phyloP scores from a whole-genome alignment of 495 filamentous ascomycete species.

The Bryoglossum gracile region DNA sequence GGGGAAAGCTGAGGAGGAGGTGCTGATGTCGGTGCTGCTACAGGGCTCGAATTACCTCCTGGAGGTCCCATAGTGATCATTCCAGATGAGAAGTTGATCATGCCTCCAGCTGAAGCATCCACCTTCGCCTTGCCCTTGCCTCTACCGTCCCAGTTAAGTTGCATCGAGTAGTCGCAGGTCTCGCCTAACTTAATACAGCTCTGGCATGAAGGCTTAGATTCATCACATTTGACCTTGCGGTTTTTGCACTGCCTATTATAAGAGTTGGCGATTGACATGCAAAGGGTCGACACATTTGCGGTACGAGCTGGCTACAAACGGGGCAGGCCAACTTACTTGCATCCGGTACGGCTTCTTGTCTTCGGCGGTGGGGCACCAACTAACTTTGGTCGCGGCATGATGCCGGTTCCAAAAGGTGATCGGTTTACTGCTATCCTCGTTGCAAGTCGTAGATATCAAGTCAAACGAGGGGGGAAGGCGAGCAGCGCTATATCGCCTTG shows the following conservation, averaged over 20 bases:
- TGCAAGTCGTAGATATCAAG: no score
- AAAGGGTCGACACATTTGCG: background rate
- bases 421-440: no score
- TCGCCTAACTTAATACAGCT: constrained; percentile 75
- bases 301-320: background rate
- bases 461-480: background rate
- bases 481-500: no score
- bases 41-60: no score
- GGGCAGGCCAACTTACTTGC: constrained; percentile 55
- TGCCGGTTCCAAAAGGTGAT: no score
- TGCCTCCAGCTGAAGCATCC: background rate
- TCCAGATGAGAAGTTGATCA: constrained; percentile 15
- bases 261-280: background rate
- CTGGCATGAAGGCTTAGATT: constrained; percentile 69
- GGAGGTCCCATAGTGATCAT: constrained; percentile 9
- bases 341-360: constrained; percentile 73
- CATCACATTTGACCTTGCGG: constrained; percentile 82
- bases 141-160: constrained; percentile 77
- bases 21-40: no score
- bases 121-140: constrained; percentile 33
- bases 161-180: constrained; percentile 77
- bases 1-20: no score
- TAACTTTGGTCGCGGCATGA: constrained; percentile 62
- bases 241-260: constrained; percentile 68
- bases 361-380: constrained; percentile 61